Evolutionary conservation across 495 filamentous ascomycete genomes (phyloP), one percentile per base, ranked within the genome.

Genomic region (Filosporella fistucella): DNA sequence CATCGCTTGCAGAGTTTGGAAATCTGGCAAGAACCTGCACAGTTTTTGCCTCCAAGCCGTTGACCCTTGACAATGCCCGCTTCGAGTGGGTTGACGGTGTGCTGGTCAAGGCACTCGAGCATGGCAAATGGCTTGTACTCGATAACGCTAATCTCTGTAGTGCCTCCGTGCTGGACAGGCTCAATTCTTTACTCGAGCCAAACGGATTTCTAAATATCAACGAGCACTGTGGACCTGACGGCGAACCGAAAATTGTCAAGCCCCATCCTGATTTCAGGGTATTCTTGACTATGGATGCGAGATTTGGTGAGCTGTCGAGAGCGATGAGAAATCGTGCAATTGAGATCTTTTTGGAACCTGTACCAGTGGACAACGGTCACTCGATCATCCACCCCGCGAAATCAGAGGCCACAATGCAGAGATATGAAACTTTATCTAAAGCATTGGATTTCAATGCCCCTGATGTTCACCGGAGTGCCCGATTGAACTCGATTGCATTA

Each of bases 91-190:
- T 93, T 2, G 94, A 97, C 61, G 91, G 94, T 35, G 75, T 91
- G 45, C 80, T 99, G 24, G 84, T 96, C 17, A 78, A 88, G 51
- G 91, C 94, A 39, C 70, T 97, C 8, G 79, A 91, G 57, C 73
- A 84, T 56, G 94, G 94, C 22, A 70, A 87, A 34, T 99, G 94
- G 94, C 71, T 99, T 38, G 81, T 97, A 21, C 80, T 99, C 14
- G 91, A 97, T 61, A 96, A 97, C 68, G 91, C 94, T 41, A 99
- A 99, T 57, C 72, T 97, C 13, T 99, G 94, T 63, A 95, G 83
- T 55, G 80, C 91, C 4, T 96, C 93, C 4, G 91, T 97, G 10
- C 79, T 99, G 2, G 94, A 99, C 61, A 76, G 94, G 57, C 64
- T 99, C 54, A 99, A 99, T 60, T 96, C 94, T 0, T 67, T 99